Conservation (phyloP, 1,284 basidiomycete genomes). For the Coniophora puteana region DNA sequence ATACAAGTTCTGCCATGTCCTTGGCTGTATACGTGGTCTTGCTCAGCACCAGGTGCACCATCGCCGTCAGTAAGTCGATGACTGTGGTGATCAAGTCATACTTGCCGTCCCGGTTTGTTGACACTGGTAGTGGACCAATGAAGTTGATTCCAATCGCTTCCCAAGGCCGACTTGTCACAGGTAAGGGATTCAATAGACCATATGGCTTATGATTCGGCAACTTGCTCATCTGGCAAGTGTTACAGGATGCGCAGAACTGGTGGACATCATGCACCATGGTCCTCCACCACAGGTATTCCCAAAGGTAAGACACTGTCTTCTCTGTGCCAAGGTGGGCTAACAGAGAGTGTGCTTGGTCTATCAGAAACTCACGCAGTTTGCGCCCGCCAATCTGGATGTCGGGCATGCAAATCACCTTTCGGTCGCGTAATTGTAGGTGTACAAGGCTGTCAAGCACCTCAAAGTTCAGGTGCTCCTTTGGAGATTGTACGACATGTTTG, state of each 20-base stretch:
- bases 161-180: conserved; percentile 31
- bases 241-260: no score
- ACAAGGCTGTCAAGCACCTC: conserved; percentile 19
- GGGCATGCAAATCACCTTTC: conserved; percentile 31
- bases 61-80: conserved; percentile 23
- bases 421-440: conserved; percentile 14
- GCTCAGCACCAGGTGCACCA: conserved; percentile 20
- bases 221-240: no score
- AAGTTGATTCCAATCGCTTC: conserved; percentile 39
- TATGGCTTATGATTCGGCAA: no score
- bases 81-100: conserved; percentile 34
- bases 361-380: conserved; percentile 27
- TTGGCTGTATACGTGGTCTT: conserved; percentile 15
- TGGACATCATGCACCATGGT: no score
- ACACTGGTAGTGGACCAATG: conserved; percentile 35
- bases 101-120: no score
- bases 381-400: conserved; percentile 16
- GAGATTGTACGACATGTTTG: conserved; percentile 17
- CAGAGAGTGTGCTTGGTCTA: conserved; percentile 28
- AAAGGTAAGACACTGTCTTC: no score
- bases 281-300: no score
- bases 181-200: conserved; percentile 29
- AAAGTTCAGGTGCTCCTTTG: conserved; percentile 22
- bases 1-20: conserved; percentile 22
- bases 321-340: conserved; percentile 31